Conservation (phyloP, 2,329 filamentous ascomycete genomes). For the Aspergillus jensenii region DNA sequence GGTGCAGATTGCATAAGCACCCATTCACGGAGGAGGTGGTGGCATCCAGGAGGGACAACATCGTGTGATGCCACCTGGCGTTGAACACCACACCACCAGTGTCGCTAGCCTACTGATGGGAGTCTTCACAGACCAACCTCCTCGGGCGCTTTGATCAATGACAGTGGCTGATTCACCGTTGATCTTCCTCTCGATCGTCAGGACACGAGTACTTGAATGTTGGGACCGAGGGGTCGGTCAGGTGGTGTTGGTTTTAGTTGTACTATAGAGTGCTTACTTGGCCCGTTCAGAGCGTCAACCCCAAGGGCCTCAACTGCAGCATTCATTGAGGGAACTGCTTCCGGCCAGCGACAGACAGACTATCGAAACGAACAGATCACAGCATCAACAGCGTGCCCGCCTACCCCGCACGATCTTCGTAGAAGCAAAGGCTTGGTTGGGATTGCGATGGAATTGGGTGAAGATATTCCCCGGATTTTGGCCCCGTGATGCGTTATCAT, state of each 20-base stretch:
- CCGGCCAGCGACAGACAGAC: background rate
- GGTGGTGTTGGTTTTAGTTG: background rate
- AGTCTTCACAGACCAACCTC: background rate
- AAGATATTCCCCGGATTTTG: slow-evolving; percentile 7
- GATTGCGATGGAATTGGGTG: background rate
- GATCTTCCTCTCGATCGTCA: background rate
- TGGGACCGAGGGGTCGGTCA: background rate
- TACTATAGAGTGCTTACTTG: background rate
- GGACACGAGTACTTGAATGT: background rate
- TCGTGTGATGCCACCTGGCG: slow-evolving; percentile 1
- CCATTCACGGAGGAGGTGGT: background rate
- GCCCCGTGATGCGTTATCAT: background rate
- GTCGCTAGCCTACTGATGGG: too few species aligned
- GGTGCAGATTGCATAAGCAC: background rate
- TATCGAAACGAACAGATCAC: slow-evolving; percentile 1
- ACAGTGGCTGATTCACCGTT: background rate
- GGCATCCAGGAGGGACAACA: background rate
- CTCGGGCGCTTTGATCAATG: background rate
- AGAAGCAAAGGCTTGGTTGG: slow-evolving; percentile 5
- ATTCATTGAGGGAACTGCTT: background rate
- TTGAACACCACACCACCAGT: background rate
- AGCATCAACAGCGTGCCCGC: background rate
- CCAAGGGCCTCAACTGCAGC: background rate
- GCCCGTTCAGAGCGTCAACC: background rate
- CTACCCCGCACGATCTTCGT: slow-evolving; percentile 13